phyloP scores from a whole-genome alignment of 768 basidiomycete genomes.

The Thelephora ganbajun region DNA sequence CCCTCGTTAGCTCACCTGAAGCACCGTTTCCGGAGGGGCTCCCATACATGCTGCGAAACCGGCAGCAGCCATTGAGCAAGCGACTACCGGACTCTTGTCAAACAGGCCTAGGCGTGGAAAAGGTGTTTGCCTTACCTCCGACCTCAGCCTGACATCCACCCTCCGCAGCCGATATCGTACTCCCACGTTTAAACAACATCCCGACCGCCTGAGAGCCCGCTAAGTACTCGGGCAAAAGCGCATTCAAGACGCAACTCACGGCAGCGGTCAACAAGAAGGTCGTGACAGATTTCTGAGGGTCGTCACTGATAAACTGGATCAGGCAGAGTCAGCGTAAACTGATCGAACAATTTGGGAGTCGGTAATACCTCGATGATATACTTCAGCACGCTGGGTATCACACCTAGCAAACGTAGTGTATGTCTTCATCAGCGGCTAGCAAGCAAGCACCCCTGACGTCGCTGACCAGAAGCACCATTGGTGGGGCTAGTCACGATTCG shows the following conservation, averaged over 20 bases:
- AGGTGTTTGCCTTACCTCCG: slow-evolving; percentile 40
- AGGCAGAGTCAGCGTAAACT: neutral
- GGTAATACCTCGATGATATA: slow-evolving; percentile 63
- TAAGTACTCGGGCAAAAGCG: neutral
- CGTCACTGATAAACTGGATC: slow-evolving; percentile 72
- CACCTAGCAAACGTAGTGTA: slow-evolving; percentile 31
- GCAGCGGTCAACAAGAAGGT: slow-evolving; percentile 86
- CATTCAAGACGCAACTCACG: slow-evolving; percentile 28
- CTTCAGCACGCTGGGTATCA: slow-evolving; percentile 87
- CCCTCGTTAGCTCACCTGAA: slow-evolving; percentile 35
- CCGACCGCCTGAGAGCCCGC: slow-evolving; percentile 51
- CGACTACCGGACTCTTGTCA: slow-evolving; percentile 33
- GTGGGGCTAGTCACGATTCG: slow-evolving; percentile 92
- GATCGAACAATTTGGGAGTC: neutral
- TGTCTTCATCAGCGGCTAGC: neutral
- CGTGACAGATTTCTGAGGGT: slow-evolving; percentile 74
- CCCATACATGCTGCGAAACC: slow-evolving; percentile 95
- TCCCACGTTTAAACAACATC: slow-evolving; percentile 96
- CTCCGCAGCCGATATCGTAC: slow-evolving; percentile 92
- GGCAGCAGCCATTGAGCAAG: slow-evolving; percentile 91
- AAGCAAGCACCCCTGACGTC: neutral
- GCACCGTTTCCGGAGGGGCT: slow-evolving; percentile 72
- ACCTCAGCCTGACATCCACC: slow-evolving; percentile 95
- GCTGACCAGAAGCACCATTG: neutral
- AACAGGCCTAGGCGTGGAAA: neutral